Evolutionary conservation across 345 rosid species (phyloP), one percentile per base, ranked within the genome.

Genomic region (Durio zibethinus): DNA sequence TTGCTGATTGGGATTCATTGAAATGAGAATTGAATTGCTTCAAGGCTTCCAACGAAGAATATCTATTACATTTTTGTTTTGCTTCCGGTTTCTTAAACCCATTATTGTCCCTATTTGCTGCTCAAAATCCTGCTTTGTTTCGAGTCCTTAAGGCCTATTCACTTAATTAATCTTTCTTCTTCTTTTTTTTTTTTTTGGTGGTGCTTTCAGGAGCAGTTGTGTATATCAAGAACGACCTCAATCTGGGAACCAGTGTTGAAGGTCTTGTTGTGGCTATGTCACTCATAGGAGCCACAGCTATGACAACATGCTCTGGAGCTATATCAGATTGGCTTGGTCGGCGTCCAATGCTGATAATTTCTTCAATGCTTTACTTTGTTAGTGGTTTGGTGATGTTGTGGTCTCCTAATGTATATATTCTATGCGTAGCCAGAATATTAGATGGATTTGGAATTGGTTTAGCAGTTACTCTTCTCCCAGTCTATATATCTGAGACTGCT

Each of bases 221-320:
- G 53, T 96, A 96, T 82, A 90, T 96, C 81, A 91, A 91, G 83
- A 74, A 83, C 72, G 99, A 96, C 75, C 86, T 96, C 35, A 56
- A 81, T 53, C 80, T 96, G 83, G 77, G 80, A 60, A 83, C 94
- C 9, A 83, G 92, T 5, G 86, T 90, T 14, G 98, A 96, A 87
- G 99, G 97, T 77, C 93, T 96, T 50, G 89, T 96, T 29, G 99
- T 93, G 75, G 99, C 99, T 38, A 93, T 90, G 90, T 93, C 99
- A 40, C 87, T 96, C 35, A 93, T 96, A 54, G 98, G 98, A 78
- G 99, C 99, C 52, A 92, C 98, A 0, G 85, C 66, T 38, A 91
- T 96, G 73, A 96, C 99, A 3, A 96, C 98, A 80, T 93, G 97
- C 83, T 96, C 99, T 0, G 99, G 99, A 77, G 84, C 95, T 2